Evolutionary conservation across 352 stramenopile genomes (phyloP), one percentile per base, ranked within the genome.

Genomic region (Globisporangium nagaii): DNA sequence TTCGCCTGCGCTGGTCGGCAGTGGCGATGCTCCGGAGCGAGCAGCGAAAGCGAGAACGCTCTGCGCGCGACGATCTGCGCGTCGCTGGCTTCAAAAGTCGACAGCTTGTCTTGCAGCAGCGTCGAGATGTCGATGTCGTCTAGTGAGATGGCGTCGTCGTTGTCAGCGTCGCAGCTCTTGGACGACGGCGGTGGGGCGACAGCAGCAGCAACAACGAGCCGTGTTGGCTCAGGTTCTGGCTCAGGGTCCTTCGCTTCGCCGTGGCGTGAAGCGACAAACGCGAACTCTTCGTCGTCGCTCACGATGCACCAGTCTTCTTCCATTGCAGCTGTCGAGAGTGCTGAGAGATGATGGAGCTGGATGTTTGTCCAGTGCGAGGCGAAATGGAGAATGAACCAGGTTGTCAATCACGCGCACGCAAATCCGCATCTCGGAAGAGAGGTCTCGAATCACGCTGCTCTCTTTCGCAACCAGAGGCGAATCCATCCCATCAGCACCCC

Each of bases 221-320:
- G 15, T 19, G 13, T 6, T 20, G 24, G 25, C 28, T 50, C 43
- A 36, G 40, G 28, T 41, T 74, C 69, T 25, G 56, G 45, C 37
- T 78, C 68, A 1, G 44, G 22, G 10, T 71, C 58, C n/a, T n/a
- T n/a, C 4, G 64, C 51, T 66, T 81, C 53, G 20, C 67, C 53
- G 24, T 69, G 53, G 31, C 27, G 12, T 48, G 32, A 52, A 49
- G 48, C 20, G 19, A 53, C 7, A 1, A 47, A 32, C 3, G 31
- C 48, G 28, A 63, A 58, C 24, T 68, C 69, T 53, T 73, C 70
- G 22, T 75, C 62, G 37, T 71, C 61, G 48, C 74, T 79, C 40
- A 88, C 44, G 53, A 76, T 47, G 27, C 75, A 83, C 77, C 77
- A 88, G 25, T 84, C 78, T 45, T 88, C 75, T 39, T 77, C 65